These are phyloP conservation scores for Phytophthora kernoviae DNA, from an alignment of 352 stramenopile species.

Conservation along the genomic window DNA sequence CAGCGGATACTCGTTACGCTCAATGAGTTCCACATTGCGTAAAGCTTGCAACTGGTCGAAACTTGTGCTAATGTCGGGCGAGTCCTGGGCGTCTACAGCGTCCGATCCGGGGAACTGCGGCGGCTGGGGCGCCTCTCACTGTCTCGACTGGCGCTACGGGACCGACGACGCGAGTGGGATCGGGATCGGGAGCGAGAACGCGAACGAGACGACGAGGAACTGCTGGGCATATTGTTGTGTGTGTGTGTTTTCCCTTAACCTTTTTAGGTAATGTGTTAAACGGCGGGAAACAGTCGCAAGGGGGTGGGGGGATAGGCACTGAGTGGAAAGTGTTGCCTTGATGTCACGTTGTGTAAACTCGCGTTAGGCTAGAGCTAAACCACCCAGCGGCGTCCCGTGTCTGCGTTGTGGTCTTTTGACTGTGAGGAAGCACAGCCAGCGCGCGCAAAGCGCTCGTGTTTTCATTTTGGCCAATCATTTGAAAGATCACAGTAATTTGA, in stretches of 20 bases:
- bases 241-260: too few relatives aligned
- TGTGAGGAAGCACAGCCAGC: background rate
- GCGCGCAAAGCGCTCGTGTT: too few relatives aligned
- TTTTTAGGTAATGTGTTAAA: too few relatives aligned
- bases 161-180: too few relatives aligned
- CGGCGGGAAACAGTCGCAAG: too few relatives aligned
- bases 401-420: background rate
- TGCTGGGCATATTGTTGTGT: background rate
- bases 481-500: too few relatives aligned
- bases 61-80: conserved; percentile 5
- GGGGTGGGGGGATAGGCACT: background rate
- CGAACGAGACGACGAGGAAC: background rate
- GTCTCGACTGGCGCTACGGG: conserved; percentile 3
- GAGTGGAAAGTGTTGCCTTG: background rate
- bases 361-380: background rate
- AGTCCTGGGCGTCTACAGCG: conserved; percentile 1
- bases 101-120: background rate
- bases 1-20: conserved; percentile 78
- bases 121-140: conserved; percentile 4
- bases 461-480: too few relatives aligned
- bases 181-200: too few relatives aligned
- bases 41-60: conserved; percentile 75
- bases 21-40: conserved; percentile 64
- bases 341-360: background rate
- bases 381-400: too few relatives aligned